phyloP scores from a whole-genome alignment of 495 filamentous ascomycete species.

The Penicillium pulvis region DNA sequence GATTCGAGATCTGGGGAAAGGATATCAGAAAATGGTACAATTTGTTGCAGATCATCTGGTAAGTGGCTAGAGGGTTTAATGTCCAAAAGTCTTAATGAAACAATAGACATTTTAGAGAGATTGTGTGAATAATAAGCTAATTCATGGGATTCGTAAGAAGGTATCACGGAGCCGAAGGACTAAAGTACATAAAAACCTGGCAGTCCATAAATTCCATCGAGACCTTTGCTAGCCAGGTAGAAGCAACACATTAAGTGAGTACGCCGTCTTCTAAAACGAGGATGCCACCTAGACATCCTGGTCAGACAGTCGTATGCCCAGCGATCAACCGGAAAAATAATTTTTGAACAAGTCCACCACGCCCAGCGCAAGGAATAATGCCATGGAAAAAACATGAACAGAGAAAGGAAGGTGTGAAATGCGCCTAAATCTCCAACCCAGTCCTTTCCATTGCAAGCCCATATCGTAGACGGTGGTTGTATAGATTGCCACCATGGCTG shows the following conservation, averaged over 20 bases:
- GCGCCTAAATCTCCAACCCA: constrained; percentile 5
- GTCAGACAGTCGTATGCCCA: constrained; percentile 3
- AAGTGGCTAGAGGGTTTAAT: too few species aligned
- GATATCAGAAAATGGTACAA: background rate
- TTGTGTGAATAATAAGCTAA: background rate
- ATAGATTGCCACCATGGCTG: background rate
- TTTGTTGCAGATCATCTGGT: background rate
- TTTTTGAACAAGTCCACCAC: constrained; percentile 21
- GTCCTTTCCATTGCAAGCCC: background rate
- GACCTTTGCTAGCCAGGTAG: background rate
- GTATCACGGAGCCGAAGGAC: constrained; percentile 2
- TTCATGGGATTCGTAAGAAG: constrained; percentile 1
- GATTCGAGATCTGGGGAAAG: background rate
- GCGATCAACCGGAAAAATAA: background rate
- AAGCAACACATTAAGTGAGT: constrained; percentile 2
- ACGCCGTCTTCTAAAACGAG: background rate
- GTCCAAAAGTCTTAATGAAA: too few species aligned
- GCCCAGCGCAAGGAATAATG: constrained; percentile 25
- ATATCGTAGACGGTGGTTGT: background rate
- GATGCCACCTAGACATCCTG: background rate
- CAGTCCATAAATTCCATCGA: constrained; percentile 4
- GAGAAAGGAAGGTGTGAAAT: constrained; percentile 25
- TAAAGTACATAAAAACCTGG: background rate
- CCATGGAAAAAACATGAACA: constrained; percentile 26
- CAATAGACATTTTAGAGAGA: background rate